A percentile compares a stretch with the other conserved stretches of the same genome.
These are phyloP conservation scores for Clitopilus passeckerianus DNA, from an alignment of 768 basidiomycete genomes.

Conservation along the genomic window DNA sequence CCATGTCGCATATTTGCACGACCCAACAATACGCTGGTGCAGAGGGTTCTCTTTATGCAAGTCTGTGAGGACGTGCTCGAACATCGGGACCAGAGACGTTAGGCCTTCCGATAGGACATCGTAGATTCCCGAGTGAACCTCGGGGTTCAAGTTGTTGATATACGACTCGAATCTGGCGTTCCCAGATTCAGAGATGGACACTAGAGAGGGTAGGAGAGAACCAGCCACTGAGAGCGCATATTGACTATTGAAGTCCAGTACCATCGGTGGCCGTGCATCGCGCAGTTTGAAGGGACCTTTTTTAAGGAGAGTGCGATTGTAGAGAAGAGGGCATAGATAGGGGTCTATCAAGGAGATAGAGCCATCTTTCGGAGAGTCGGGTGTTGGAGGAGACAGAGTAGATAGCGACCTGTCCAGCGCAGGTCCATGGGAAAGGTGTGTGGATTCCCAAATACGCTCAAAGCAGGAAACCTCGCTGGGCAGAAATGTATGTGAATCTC, in stretches of 20 bases:
- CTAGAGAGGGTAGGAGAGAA: slow-evolving; percentile 40
- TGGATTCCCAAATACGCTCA: slow-evolving; percentile 49
- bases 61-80: slow-evolving; percentile 49
- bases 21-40: slow-evolving; percentile 33
- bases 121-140: slow-evolving; percentile 22
- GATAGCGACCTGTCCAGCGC: slow-evolving; percentile 18
- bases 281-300: slow-evolving; percentile 14
- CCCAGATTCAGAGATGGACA: slow-evolving; percentile 26
- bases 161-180: slow-evolving; percentile 35
- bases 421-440: slow-evolving; percentile 14
- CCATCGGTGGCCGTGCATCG: slow-evolving; percentile 12
- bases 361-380: slow-evolving; percentile 3
- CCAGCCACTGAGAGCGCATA: slow-evolving; percentile 35
- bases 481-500: not conserved
- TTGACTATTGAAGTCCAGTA: slow-evolving; percentile 19
- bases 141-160: slow-evolving; percentile 48
- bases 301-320: slow-evolving; percentile 32
- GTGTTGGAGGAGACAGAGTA: slow-evolving; percentile 7
- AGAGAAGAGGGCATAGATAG: slow-evolving; percentile 31
- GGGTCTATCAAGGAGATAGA: slow-evolving; percentile 34
- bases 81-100: slow-evolving; percentile 35
- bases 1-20: slow-evolving; percentile 37
- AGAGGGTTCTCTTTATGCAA: slow-evolving; percentile 44
- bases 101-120: slow-evolving; percentile 26
- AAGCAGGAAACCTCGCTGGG: slow-evolving; percentile 52